Conservation (phyloP, 2,329 filamentous ascomycete species). For the Niveomyces coronatus region DNA sequence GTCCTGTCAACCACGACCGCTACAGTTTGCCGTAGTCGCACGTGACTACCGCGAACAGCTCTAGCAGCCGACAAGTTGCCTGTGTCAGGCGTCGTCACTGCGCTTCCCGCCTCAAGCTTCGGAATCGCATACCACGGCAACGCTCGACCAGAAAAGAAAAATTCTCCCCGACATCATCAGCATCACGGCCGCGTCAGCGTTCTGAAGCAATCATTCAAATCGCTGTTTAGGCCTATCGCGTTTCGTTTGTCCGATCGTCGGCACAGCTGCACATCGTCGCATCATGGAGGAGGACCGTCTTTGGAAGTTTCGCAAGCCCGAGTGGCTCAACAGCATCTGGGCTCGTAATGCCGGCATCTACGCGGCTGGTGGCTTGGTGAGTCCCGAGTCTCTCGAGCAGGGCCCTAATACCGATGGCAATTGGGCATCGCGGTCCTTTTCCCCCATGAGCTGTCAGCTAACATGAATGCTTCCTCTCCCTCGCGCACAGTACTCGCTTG, state of each 20-base stretch:
- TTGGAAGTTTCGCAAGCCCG: conserved; percentile 56
- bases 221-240: no score
- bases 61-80: background rate
- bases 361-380: conserved; percentile 50
- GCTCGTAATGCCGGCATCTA: conserved; percentile 56
- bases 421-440: no score
- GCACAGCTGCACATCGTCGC: background rate
- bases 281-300: conserved; percentile 48
- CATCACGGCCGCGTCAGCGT: no score
- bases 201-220: no score
- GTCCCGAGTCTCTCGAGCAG: conserved; percentile 22
- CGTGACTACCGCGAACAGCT: background rate
- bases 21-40: background rate
- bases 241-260: background rate
- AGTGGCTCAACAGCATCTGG: conserved; percentile 56
- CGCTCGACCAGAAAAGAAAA: no score
- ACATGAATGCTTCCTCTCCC: no score
- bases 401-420: no score
- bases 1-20: no score
- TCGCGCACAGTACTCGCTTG: conserved; percentile 49
- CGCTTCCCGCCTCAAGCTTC: background rate
- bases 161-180: no score
- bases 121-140: no score
- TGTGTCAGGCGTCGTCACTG: background rate
- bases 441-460: background rate